Conservation (phyloP, 139 green algal species). For the Tetradesmus lagerheimii region DNA sequence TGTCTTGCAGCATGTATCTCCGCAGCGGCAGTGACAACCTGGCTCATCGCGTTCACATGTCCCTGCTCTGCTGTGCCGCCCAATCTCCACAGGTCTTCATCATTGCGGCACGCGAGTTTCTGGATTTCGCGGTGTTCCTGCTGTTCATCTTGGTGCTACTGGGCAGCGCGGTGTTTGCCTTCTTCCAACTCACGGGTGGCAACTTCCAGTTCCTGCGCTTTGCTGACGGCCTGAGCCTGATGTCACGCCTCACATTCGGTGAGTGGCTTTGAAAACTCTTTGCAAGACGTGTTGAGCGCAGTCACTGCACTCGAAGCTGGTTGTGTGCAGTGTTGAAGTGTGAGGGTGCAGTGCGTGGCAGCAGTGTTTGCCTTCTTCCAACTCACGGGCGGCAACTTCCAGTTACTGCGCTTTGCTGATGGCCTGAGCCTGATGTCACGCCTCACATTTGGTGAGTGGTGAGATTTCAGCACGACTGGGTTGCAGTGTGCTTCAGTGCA, state of each 20-base stretch:
- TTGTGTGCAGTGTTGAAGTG: too few species aligned
- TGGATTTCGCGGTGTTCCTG: slow-evolving; percentile 50
- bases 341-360: too few species aligned
- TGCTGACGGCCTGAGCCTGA: slow-evolving; percentile 37
- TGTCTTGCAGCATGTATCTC: too few species aligned
- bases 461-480: too few species aligned
- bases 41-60: too few species aligned
- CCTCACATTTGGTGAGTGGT: slow-evolving; percentile 41
- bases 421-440: slow-evolving; percentile 45
- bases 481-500: too few species aligned
- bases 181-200: slow-evolving; percentile 52
- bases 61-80: background rate
- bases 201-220: slow-evolving; percentile 50
- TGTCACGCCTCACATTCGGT: slow-evolving; percentile 48
- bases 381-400: slow-evolving; percentile 45
- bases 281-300: too few species aligned
- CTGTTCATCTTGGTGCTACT: slow-evolving; percentile 50
- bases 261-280: background rate
- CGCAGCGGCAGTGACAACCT: too few species aligned
- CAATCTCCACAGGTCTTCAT: slow-evolving; percentile 41
- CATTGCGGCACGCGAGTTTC: slow-evolving; percentile 44
- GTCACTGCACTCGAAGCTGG: too few species aligned
- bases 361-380: slow-evolving; percentile 54
- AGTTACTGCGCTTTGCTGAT: slow-evolving; percentile 46
- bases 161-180: slow-evolving; percentile 43